These are phyloP conservation scores for Yarrowia bubula DNA, from an alignment of 805 yeast genomes.

Conservation along the genomic window DNA sequence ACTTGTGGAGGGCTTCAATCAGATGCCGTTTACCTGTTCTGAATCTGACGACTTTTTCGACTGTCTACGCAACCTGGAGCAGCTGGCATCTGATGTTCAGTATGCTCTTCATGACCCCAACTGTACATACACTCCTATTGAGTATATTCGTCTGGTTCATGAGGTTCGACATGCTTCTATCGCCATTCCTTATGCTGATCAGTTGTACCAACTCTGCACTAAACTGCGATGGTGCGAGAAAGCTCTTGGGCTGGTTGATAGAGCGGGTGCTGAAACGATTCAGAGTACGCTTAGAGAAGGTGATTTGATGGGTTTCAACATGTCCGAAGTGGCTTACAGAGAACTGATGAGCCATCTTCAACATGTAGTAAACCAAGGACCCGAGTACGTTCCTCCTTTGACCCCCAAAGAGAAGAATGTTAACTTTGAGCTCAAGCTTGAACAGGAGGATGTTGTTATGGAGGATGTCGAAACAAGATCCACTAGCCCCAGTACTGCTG, in stretches of 20 bases:
- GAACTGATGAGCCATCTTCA: slow-evolving; percentile 1
- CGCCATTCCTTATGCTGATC: slow-evolving; percentile 48
- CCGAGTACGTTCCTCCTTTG: not conserved
- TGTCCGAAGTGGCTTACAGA: slow-evolving; percentile 12
- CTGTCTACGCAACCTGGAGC: slow-evolving; percentile 39
- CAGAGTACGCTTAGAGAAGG: slow-evolving; percentile 3
- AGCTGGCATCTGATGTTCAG: slow-evolving; percentile 4
- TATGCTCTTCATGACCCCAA: not conserved
- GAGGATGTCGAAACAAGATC: not conserved
- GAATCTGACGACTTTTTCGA: slow-evolving; percentile 62
- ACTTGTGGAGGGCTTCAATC: slow-evolving; percentile 47
- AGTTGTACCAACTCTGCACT: slow-evolving; percentile 43
- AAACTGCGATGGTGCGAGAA: slow-evolving; percentile 45
- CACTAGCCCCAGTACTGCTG: not conserved
- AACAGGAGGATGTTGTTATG: not conserved
- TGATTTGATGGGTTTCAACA: slow-evolving; percentile 17
- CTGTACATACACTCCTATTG: slow-evolving; percentile 34
- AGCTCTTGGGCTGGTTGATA: slow-evolving; percentile 27
- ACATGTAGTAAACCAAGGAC: not conserved
- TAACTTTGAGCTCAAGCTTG: not conserved
- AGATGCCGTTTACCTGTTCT: slow-evolving; percentile 50
- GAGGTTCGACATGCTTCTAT: slow-evolving; percentile 62
- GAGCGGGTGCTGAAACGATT: not conserved
- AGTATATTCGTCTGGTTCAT: slow-evolving; percentile 53
- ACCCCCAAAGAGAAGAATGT: not conserved